phyloP scores from a whole-genome alignment of 352 stramenopile genomes.

The Phytophthora syringae region DNA sequence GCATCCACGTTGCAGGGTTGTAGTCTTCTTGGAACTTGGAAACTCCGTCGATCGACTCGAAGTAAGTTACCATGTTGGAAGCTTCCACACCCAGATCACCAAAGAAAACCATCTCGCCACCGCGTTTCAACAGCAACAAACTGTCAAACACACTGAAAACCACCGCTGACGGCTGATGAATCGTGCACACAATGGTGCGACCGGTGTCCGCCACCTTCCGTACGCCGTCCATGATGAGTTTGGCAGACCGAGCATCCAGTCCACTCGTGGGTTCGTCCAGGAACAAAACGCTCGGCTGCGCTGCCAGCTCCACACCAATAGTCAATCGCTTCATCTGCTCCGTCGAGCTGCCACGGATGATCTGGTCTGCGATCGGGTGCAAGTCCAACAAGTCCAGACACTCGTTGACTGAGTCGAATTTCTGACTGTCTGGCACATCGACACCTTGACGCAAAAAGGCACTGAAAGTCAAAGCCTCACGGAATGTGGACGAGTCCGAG shows the following conservation, averaged over 20 bases:
- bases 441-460: conserved; percentile 65
- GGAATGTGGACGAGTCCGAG: conserved; percentile 83
- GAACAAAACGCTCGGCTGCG: conserved; percentile 83
- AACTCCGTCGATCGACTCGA: conserved; percentile 56
- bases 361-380: conserved; percentile 36
- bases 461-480: conserved; percentile 88
- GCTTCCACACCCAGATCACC: conserved; percentile 52
- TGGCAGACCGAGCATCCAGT: conserved; percentile 78
- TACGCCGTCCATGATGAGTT: conserved; percentile 82
- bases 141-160: conserved; percentile 71
- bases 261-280: conserved; percentile 77
- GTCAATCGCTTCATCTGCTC: conserved; percentile 59
- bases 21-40: conserved; percentile 49
- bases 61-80: conserved; percentile 48
- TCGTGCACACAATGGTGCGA: conserved; percentile 84
- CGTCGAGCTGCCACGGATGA: conserved; percentile 40
- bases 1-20: conserved; percentile 91
- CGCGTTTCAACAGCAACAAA: conserved; percentile 66
- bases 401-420: conserved; percentile 40
- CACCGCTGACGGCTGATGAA: conserved; percentile 78
- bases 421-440: conserved; percentile 31
- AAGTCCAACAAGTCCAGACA: conserved; percentile 39
- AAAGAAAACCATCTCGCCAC: conserved; percentile 62
- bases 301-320: conserved; percentile 73
- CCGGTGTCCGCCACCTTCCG: conserved; percentile 67